Evolutionary conservation across 169 alveolate genomes (phyloP).

Genomic region (Eimeria acervulina): DNA sequence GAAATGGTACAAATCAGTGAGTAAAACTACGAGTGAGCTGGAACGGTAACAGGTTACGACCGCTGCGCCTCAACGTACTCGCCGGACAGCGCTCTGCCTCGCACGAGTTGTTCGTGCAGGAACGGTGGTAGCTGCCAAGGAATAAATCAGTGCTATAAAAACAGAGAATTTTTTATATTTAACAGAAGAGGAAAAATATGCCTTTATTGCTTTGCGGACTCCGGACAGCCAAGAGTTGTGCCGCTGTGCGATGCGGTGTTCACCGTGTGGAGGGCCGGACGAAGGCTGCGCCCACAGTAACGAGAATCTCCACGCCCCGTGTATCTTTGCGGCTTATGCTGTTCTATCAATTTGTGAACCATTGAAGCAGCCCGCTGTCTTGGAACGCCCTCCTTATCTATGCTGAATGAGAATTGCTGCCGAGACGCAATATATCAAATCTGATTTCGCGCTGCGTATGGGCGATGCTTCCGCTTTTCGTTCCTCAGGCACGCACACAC

Average conservation of each 20-base stretch:
- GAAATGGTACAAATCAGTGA: background rate
- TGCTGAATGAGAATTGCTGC: background rate
- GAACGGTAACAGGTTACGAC: background rate
- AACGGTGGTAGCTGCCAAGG: background rate
- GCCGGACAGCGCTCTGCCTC: background rate
- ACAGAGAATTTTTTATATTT: background rate
- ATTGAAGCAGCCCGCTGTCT: background rate
- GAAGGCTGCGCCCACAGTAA: background rate
- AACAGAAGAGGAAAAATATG: background rate
- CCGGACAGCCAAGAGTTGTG: background rate
- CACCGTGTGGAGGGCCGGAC: background rate
- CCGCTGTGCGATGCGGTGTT: background rate
- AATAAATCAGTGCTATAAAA: background rate
- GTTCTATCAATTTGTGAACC: background rate
- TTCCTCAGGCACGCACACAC: background rate
- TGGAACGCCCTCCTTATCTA: background rate
- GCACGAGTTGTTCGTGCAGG: background rate
- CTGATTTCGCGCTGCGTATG: conserved; percentile 1
- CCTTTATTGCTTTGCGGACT: background rate
- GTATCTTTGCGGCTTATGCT: background rate
- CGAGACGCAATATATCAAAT: background rate
- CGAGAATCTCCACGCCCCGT: background rate
- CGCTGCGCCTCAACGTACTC: background rate
- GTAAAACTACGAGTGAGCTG: background rate
- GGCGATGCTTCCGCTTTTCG: conserved; percentile 6